Evolutionary conservation across 2,329 filamentous ascomycete genomes (phyloP).

Genomic region (Gaeumannomyces sp.): DNA sequence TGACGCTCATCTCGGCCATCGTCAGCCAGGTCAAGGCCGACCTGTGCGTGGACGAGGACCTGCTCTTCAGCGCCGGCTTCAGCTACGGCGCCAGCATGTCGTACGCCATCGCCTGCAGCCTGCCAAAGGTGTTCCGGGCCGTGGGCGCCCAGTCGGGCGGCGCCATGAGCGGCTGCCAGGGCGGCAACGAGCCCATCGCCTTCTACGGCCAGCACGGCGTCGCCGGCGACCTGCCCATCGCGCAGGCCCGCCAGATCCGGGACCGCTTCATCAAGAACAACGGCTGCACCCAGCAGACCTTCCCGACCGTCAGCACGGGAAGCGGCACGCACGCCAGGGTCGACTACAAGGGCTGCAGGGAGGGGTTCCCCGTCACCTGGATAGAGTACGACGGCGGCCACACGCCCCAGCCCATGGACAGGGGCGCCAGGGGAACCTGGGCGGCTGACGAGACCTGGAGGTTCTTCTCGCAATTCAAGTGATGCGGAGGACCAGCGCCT

Average conservation of each 20-base stretch:
- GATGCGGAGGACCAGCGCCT: not conserved
- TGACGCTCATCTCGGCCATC: constrained; percentile 33
- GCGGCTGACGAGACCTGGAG: not conserved
- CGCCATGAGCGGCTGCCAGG: constrained; percentile 3
- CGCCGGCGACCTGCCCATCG: constrained; percentile 27
- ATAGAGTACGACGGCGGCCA: constrained; percentile 26
- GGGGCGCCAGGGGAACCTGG: constrained; percentile 22
- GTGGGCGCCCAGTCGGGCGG: constrained; percentile 17
- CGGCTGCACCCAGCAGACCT: constrained; percentile 22
- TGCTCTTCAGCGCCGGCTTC: constrained; percentile 37
- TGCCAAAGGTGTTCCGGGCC: constrained; percentile 30
- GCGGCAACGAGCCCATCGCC: constrained; percentile 1
- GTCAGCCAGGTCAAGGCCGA: constrained; percentile 29
- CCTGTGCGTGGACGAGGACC: constrained; percentile 35
- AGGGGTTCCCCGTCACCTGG: constrained; percentile 27
- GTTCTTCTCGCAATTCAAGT: constrained; percentile 5
- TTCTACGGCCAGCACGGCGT: constrained; percentile 12
- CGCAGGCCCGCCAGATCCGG: constrained; percentile 25
- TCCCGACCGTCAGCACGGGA: not conserved
- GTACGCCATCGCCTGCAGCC: constrained; percentile 34
- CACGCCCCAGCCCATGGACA: constrained; percentile 7
- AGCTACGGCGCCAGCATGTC: constrained; percentile 38
- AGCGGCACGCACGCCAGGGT: constrained; percentile 16
- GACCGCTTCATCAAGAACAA: constrained; percentile 33
- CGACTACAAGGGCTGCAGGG: constrained; percentile 22